Conservation (phyloP, 2,329 filamentous ascomycete species). For the Boeremia exigua region DNA sequence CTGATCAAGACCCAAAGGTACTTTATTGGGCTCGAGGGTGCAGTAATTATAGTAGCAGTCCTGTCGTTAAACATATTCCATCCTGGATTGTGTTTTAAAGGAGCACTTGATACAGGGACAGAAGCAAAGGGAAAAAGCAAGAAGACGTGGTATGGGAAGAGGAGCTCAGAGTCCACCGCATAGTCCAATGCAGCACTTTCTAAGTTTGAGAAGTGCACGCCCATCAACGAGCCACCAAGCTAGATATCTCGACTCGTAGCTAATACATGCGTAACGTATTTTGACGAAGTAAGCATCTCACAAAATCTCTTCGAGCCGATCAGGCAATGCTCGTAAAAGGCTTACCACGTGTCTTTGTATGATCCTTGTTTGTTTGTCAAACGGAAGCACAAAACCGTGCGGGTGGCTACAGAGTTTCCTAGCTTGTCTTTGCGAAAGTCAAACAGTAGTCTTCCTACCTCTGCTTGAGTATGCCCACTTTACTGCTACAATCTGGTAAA, state of each 20-base stretch:
- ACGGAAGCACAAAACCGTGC: too few species aligned
- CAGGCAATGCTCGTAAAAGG: too few species aligned
- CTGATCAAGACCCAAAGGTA: slow-evolving; percentile 57
- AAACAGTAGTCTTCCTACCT: not conserved
- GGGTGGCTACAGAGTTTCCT: not conserved
- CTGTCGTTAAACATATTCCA: slow-evolving; percentile 46
- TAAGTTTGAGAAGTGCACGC: slow-evolving; percentile 4
- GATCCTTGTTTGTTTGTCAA: too few species aligned
- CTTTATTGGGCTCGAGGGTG: slow-evolving; percentile 49
- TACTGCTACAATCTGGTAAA: not conserved
- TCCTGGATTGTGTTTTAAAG: slow-evolving; percentile 46
- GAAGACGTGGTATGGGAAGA: slow-evolving; percentile 29
- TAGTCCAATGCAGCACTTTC: slow-evolving; percentile 18
- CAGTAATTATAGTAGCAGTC: slow-evolving; percentile 40
- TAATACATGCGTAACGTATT: too few species aligned
- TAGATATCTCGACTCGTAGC: too few species aligned
- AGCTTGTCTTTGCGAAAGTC: not conserved
- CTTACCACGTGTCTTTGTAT: too few species aligned
- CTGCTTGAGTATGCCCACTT: not conserved
- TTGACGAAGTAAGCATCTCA: too few species aligned
- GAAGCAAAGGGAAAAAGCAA: slow-evolving; percentile 6
- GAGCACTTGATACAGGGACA: slow-evolving; percentile 27
- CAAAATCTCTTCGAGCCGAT: too few species aligned
- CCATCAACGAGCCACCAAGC: not conserved
- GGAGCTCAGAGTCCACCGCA: slow-evolving; percentile 8